Conservation (phyloP, 2,329 filamentous ascomycete genomes). For the Scedosporium minutisporum region DNA sequence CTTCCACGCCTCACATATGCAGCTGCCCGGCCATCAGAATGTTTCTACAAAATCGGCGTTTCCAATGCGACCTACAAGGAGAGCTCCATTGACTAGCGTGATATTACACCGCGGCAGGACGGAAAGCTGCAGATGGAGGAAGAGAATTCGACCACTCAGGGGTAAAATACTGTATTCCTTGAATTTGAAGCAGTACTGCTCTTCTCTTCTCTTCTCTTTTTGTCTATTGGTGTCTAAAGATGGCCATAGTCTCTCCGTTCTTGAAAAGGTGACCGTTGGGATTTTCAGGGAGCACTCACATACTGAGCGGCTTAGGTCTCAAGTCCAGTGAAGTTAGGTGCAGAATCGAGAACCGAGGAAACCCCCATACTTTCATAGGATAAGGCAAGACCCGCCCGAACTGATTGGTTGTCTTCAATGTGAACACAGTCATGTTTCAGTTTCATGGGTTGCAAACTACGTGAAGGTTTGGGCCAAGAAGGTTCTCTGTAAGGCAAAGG, state of each 20-base stretch:
- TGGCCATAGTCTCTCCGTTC: no score
- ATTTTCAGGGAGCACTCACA: no score
- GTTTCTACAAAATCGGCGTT: not conserved
- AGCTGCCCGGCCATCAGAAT: constrained; percentile 1
- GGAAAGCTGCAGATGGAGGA: not conserved
- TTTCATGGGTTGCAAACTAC: not conserved
- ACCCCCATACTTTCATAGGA: no score
- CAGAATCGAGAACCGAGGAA: no score
- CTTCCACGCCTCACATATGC: constrained; percentile 2
- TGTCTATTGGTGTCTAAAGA: no score
- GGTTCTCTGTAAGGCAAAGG: not conserved
- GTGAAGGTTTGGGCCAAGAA: not conserved
- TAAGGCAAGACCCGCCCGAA: not conserved
- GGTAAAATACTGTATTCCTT: not conserved
- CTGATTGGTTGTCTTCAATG: not conserved
- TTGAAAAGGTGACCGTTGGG: no score
- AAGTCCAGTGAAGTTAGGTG: no score
- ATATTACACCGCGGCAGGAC: not conserved
- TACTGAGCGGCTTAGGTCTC: no score
- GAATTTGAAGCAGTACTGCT: not conserved
- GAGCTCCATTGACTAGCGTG: not conserved
- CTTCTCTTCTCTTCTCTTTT: not conserved
- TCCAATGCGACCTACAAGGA: not conserved
- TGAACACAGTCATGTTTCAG: not conserved
- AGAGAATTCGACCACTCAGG: not conserved